A percentile compares a stretch with the other conserved stretches of the same genome.
Evolutionary conservation across 371 early-diverging fungal genomes (phyloP).

Genomic region (Mucor plumbeus): DNA sequence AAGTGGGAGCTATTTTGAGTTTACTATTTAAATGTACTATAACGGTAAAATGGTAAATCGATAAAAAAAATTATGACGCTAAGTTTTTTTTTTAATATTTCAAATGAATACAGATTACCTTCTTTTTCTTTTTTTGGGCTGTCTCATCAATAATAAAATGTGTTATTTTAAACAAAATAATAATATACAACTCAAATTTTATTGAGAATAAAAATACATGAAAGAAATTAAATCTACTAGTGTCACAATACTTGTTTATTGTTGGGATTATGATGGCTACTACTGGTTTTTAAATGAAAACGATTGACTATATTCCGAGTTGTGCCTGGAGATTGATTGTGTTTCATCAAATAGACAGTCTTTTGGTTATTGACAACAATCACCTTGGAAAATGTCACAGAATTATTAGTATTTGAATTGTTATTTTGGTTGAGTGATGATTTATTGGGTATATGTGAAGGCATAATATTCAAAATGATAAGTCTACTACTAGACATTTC

Average conservation of each 20-base stretch:
- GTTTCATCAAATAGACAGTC: slow-evolving; percentile 21
- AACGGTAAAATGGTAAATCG: background rate
- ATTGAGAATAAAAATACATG: background rate
- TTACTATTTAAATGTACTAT: background rate
- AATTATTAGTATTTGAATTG: background rate
- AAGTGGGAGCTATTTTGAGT: background rate
- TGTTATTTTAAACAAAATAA: too few species aligned
- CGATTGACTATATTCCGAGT: slow-evolving; percentile 17
- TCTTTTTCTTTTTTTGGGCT: background rate
- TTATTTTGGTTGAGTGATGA: background rate
- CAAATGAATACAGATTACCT: background rate
- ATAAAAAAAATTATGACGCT: background rate
- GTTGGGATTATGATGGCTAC: background rate
- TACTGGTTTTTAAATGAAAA: background rate
- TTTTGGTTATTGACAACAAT: slow-evolving; percentile 18
- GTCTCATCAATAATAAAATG: too few species aligned
- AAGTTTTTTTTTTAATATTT: background rate
- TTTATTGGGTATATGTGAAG: slow-evolving; percentile 1
- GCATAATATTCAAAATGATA: slow-evolving; percentile 13
- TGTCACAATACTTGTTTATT: background rate
- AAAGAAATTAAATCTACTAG: background rate
- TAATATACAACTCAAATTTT: background rate
- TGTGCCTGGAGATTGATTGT: slow-evolving; percentile 19
- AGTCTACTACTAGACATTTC: slow-evolving; percentile 1
- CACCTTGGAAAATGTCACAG: slow-evolving; percentile 24